Conservation (phyloP, 345 rosid species). For the Rhizophora mangle region DNA sequence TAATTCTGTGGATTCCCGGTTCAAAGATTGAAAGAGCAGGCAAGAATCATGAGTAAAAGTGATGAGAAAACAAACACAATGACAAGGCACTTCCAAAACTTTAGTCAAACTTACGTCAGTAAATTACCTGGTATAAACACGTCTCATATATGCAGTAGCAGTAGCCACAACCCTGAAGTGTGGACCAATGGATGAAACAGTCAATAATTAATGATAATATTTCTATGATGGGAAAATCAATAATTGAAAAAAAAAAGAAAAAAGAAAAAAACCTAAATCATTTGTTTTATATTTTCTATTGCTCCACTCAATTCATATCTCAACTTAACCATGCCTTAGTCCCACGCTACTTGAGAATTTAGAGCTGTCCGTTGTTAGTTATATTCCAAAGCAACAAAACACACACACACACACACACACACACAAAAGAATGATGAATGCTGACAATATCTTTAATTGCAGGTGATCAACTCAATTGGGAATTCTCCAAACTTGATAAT, state of each 20-base stretch:
- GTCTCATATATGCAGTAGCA: constrained; percentile 91
- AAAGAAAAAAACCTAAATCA: background rate
- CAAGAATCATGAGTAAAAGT: background rate
- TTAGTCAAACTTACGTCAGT: background rate
- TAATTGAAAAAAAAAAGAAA: background rate
- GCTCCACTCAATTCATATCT: no score
- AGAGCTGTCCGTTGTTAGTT: no score
- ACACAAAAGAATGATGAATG: no score
- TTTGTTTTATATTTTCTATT: no score
- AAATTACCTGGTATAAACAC: constrained; percentile 77
- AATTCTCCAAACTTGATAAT: background rate
- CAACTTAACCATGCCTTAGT: no score
- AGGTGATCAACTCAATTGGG: no score
- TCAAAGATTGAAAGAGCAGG: background rate
- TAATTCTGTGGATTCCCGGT: background rate
- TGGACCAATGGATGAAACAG: constrained; percentile 10
- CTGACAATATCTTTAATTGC: no score
- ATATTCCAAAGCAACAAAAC: no score
- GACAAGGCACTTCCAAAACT: no score
- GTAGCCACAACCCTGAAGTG: constrained; percentile 89
- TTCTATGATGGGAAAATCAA: background rate
- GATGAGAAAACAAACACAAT: background rate
- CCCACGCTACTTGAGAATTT: no score
- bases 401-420: no score
- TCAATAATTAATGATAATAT: background rate